Evolutionary conservation across 2,329 filamentous ascomycete species (phyloP).

Genomic region (Aspergillus transmontanensis): DNA sequence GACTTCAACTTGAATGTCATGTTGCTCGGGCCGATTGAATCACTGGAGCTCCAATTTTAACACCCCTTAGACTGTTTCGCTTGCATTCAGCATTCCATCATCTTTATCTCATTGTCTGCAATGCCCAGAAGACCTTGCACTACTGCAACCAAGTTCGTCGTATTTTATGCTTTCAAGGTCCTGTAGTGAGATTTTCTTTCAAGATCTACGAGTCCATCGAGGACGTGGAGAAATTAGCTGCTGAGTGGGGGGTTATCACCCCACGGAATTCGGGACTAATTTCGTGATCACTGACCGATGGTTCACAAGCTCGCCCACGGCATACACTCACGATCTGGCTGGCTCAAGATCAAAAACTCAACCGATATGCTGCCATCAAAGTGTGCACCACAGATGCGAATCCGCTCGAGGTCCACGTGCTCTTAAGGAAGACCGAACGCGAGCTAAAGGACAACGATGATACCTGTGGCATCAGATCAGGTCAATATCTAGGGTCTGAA

Average conservation of each 20-base stretch:
- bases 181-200: not conserved
- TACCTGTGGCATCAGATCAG: too few relatives aligned
- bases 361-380: too few relatives aligned
- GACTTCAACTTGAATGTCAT: not conserved
- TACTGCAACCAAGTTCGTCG: not conserved
- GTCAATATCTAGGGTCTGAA: too few relatives aligned
- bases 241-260: not conserved
- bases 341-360: too few relatives aligned
- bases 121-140: not conserved
- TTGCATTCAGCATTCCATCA: too few relatives aligned
- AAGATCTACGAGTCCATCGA: not conserved
- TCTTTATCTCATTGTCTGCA: not conserved
- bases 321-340: too few relatives aligned
- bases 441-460: too few relatives aligned
- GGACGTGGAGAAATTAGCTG: not conserved
- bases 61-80: too few relatives aligned
- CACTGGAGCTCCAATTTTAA: not conserved
- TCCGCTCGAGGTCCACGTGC: too few relatives aligned
- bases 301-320: too few relatives aligned
- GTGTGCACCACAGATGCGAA: too few relatives aligned
- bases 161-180: not conserved
- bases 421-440: too few relatives aligned
- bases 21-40: not conserved
- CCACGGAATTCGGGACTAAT: not conserved
- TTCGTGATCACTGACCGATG: not conserved